Evolutionary conservation across 2,329 filamentous ascomycete species (phyloP), one percentile per base, ranked within the genome.

Genomic region (Penicillium janthinellum): DNA sequence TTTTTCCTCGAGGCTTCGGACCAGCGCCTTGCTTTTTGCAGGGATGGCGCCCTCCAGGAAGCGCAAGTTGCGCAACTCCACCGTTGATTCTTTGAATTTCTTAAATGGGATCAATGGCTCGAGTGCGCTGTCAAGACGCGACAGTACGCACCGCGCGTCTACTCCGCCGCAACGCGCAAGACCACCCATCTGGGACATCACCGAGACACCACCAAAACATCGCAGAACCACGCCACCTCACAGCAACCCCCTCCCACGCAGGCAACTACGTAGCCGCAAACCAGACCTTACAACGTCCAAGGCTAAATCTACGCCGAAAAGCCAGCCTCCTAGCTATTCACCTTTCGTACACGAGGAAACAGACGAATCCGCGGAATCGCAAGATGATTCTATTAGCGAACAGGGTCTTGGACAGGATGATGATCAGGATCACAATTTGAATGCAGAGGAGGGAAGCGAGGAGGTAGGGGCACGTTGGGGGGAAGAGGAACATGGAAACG

Each of bases 101-200:
- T 45, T 68, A 41, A 59, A 62, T 38, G 34, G 44, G 12, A 38
- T 67, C 31, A 62, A 60, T 49, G 47, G 28, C 11, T 25, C 47
- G 14, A 51, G 42, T 12, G 12, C 48, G 5, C 11, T 14, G 20
- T 39, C 49, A 6, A 44, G 11, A n/a, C 7, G 20, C 17, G 11
- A 49, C 34, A 39, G 20, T 20, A 55, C 20, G 14, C 14, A 48
- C 25, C 14, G 31, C 52, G 25, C 56, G 7, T 31, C 38, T 11
- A 58, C 49, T 41, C 49, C 56, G 39, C 56, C 52, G 2, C 52
- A 53, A 31, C 53, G 59, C 44, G 57, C 59, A 8, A 55, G 51
- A 4, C 31, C 48, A n/a, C 11, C 8, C 14, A 8, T 62, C 31
- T 61, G 51, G 20, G 61, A 64, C 22, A 28, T 67, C 38, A 59